Conservation (phyloP, 495 filamentous ascomycete genomes). For the Xylaria venustula region DNA sequence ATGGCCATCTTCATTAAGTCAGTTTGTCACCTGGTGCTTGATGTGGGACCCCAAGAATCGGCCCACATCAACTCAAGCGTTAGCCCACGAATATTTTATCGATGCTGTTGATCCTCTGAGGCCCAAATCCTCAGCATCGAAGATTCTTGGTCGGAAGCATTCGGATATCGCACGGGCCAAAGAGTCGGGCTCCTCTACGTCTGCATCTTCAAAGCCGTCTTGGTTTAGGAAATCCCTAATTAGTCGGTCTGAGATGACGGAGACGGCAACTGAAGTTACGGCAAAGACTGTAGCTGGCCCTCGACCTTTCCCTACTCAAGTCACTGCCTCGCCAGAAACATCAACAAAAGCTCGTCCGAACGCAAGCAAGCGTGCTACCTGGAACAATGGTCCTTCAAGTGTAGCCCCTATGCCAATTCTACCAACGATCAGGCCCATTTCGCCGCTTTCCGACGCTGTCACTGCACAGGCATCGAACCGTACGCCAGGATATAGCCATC, state of each 20-base stretch:
- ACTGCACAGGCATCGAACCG: slow-evolving; percentile 75
- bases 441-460: slow-evolving; percentile 86
- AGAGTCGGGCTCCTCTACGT: slow-evolving; percentile 62
- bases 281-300: slow-evolving; percentile 36
- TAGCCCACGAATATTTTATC: slow-evolving; percentile 93
- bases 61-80: slow-evolving; percentile 90
- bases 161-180: slow-evolving; percentile 72
- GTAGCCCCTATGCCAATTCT: slow-evolving; percentile 96
- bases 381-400: slow-evolving; percentile 76
- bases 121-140: slow-evolving; percentile 85
- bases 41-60: slow-evolving; percentile 98
- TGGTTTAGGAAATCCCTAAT: slow-evolving; percentile 97
- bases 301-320: slow-evolving; percentile 59
- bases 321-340: slow-evolving; percentile 51
- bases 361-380: slow-evolving; percentile 76
- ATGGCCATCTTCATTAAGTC: slow-evolving; percentile 83
- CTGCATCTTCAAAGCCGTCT: slow-evolving; percentile 78
- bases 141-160: slow-evolving; percentile 81
- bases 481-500: slow-evolving; percentile 48
- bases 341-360: slow-evolving; percentile 59
- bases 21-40: slow-evolving; percentile 97
- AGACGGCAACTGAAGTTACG: slow-evolving; percentile 27
- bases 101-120: slow-evolving; percentile 92
- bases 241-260: slow-evolving; percentile 52
- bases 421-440: slow-evolving; percentile 92